Evolutionary conservation across 1,139 yeast species (phyloP), one percentile per base, ranked within the genome.

Genomic region (Candida dubliniensis): DNA sequence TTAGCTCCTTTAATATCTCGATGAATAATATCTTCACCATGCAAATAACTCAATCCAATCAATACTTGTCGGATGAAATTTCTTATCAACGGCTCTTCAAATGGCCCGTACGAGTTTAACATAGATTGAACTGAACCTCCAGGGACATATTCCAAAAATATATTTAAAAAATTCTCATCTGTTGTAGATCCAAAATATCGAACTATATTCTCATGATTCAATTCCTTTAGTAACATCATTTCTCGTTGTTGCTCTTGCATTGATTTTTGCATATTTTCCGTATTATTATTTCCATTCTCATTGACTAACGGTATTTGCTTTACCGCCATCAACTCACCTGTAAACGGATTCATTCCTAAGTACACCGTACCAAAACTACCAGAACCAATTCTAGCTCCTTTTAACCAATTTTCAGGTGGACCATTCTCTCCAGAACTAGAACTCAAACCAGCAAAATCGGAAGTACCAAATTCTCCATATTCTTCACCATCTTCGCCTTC

Each of bases 311-410:
- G 85, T 0, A 93, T 96, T 61, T 91, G 97, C 58, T 93, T 93
- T 11, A 93, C 96, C 0, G 98, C 99, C 96, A 93, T 89, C 44
- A 93, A 71, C 59, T 90, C 98, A 36, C 99, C 99, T 0, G 96
- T 90, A 36, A 84, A 69, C 1, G 96, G 87, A 59, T 90, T 89
- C 84, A 93, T 83, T 1, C 97, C 99, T 36, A 93, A 71, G 52
- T 86, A 91, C 1, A 93, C 99, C 2, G 89, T 84, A 30, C 98
- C 99, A 70, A 90, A 93, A 51, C 95, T 85, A 2, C 99, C 99
- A 2, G 95, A 84, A 0, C 99, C 99, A 52, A 93, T 89, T 36
- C 91, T 72, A 0, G 96, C 88, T 25, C 99, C 99, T 57, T 86
- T 86, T 41, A 90, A 75, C 98, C 98, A 93, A 38, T 85, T 77